Conservation (phyloP, 352 stramenopile species). For the Pythium apleroticum region DNA sequence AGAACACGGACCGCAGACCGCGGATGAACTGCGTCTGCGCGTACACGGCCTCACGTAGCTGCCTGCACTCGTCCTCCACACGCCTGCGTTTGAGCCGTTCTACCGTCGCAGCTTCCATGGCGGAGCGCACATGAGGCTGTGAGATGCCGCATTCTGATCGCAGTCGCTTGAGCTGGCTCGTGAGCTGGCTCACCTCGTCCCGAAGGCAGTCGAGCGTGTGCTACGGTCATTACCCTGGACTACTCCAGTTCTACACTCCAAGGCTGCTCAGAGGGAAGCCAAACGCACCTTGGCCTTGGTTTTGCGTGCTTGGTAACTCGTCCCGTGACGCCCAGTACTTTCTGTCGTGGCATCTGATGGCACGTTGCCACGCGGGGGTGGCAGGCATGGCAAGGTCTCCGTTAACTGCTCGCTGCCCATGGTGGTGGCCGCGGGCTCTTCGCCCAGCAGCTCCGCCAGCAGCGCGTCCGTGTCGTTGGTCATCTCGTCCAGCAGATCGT, state of each 20-base stretch:
- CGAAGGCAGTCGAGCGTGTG: not conserved
- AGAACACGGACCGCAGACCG: conserved; percentile 15
- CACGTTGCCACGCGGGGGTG: too few relatives aligned
- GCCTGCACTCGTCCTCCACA: conserved; percentile 15
- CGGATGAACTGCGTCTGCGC: conserved; percentile 14
- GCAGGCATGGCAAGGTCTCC: too few relatives aligned
- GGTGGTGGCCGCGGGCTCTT: conserved; percentile 7
- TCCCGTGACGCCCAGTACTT: too few relatives aligned
- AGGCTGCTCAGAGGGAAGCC: not conserved
- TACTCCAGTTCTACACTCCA: too few relatives aligned
- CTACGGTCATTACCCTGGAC: not conserved
- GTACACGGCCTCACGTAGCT: conserved; percentile 14
- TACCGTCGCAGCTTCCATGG: conserved; percentile 3
- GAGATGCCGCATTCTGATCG: not conserved
- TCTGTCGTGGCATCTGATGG: too few relatives aligned
- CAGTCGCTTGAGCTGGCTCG: not conserved
- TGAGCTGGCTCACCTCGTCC: not conserved
- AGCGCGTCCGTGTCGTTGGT: not conserved
- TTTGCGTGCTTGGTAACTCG: too few relatives aligned
- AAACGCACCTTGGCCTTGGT: not conserved
- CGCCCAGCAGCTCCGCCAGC: not conserved
- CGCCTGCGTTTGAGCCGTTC: conserved; percentile 1
- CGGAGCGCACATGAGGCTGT: not conserved
- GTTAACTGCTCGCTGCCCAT: not conserved
- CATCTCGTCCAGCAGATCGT: not conserved